Percentiles rank a stretch among this genome's conserved stretches.
These are phyloP conservation scores for Porphyrellus sp. DNA, from an alignment of 1,284 basidiomycete genomes.

Conservation along the genomic window DNA sequence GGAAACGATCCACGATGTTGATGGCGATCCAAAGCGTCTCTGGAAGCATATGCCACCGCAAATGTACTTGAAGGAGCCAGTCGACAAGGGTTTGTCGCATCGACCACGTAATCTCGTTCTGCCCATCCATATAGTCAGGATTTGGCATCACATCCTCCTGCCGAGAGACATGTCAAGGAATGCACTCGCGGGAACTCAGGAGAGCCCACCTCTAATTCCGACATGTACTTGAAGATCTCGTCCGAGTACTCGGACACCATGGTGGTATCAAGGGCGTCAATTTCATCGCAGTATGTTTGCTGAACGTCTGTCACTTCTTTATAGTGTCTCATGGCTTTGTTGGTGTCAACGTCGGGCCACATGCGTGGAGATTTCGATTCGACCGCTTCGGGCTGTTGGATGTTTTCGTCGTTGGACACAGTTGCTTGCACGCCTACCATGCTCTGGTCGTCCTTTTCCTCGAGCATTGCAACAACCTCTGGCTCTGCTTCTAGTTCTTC, in stretches of 20 bases:
- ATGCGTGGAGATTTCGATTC: conserved; percentile 45
- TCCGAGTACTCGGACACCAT: conserved; percentile 99
- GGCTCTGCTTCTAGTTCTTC: conserved; percentile 33
- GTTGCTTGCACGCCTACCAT: conserved; percentile 48
- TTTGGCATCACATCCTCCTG: conserved; percentile 89
- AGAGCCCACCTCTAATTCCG: conserved; percentile 73
- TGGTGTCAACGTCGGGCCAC: conserved; percentile 70
- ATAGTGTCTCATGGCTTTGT: conserved; percentile 52
- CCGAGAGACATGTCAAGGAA: conserved; percentile 17
- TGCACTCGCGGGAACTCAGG: neutral
- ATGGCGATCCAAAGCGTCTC: conserved; percentile 98
- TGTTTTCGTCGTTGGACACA: conserved; percentile 47
- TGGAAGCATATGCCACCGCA: conserved; percentile 95
- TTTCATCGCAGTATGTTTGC: conserved; percentile 71
- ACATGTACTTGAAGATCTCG: conserved; percentile 98
- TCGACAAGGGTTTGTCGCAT: conserved; percentile 97
- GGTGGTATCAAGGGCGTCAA: conserved; percentile 87
- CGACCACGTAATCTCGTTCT: conserved; percentile 92
- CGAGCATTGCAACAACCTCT: conserved; percentile 35
- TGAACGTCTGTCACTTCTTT: conserved; percentile 66
- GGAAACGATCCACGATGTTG: conserved; percentile 97
- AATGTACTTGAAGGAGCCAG: conserved; percentile 97
- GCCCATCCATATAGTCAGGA: conserved; percentile 91
- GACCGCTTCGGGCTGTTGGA: conserved; percentile 37
- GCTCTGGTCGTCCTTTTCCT: conserved; percentile 55